phyloP scores from a whole-genome alignment of 768 basidiomycete species.

The Trametes sanguinea region DNA sequence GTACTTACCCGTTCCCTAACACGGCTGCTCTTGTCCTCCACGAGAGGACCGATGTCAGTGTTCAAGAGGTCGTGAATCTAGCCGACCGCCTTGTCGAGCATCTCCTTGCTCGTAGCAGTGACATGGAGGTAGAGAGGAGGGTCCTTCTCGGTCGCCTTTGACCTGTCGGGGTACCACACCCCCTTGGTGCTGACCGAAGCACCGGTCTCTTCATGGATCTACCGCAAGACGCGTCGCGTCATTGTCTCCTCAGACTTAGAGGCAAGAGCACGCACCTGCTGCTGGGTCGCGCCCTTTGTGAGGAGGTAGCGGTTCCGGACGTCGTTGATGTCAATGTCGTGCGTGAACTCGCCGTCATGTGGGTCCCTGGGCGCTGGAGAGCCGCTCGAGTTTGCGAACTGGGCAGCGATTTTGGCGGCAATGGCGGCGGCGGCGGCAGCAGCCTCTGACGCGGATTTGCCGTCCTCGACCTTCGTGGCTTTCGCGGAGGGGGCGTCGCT shows the following conservation, averaged over 20 bases:
- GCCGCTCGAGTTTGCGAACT: slow-evolving; percentile 55
- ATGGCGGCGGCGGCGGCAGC: slow-evolving; percentile 83
- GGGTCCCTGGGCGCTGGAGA: slow-evolving; percentile 52
- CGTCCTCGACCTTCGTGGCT: slow-evolving; percentile 49
- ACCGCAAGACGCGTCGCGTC: background rate
- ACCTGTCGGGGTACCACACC: slow-evolving; percentile 92
- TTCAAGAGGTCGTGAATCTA: slow-evolving; percentile 74
- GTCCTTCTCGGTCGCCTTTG: slow-evolving; percentile 89
- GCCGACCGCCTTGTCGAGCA: slow-evolving; percentile 65
- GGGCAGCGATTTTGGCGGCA: slow-evolving; percentile 93
- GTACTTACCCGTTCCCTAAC: slow-evolving; percentile 60
- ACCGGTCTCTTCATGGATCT: slow-evolving; percentile 93
- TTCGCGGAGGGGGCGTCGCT: slow-evolving; percentile 42
- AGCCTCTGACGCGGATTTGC: slow-evolving; percentile 66
- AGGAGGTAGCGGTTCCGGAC: slow-evolving; percentile 91
- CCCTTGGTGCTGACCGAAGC: slow-evolving; percentile 93
- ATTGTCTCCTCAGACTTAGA: background rate
- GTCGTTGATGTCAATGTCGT: slow-evolving; percentile 98
- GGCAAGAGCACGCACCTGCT: slow-evolving; percentile 59
- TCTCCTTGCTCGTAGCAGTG: slow-evolving; percentile 69
- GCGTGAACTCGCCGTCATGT: slow-evolving; percentile 78
- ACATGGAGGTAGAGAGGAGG: slow-evolving; percentile 94
- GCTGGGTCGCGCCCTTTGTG: slow-evolving; percentile 91
- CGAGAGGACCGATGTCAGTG: slow-evolving; percentile 77
- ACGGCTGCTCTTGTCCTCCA: slow-evolving; percentile 75